phyloP scores from a whole-genome alignment of 805 yeast species.

The Candida sonorensis region DNA sequence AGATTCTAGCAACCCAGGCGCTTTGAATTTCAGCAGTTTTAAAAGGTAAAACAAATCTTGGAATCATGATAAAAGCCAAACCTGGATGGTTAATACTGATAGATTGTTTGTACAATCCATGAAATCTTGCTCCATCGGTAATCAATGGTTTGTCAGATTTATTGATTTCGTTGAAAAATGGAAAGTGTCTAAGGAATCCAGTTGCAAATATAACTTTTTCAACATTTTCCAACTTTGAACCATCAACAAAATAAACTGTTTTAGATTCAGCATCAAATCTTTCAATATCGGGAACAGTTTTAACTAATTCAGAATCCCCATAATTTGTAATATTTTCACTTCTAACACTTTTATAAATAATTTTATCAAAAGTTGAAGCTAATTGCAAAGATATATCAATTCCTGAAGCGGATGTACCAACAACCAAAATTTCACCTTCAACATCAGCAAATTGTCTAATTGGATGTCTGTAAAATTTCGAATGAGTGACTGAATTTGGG shows the following conservation, averaged over 20 bases:
- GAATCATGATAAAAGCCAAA: constrained; percentile 55
- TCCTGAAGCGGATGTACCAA: constrained; percentile 77
- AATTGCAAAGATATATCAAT: constrained; percentile 63
- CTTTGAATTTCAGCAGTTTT: constrained; percentile 61
- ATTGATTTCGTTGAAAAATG: constrained; percentile 39
- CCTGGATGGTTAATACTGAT: constrained; percentile 56
- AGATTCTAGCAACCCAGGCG: constrained; percentile 55
- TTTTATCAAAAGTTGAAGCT: constrained; percentile 34
- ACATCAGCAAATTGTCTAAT: constrained; percentile 31
- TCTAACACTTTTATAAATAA: constrained; percentile 45
- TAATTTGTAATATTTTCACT: constrained; percentile 39
- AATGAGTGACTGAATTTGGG: constrained; percentile 49
- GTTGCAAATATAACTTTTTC: constrained; percentile 61
- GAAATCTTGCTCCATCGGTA: constrained; percentile 42
- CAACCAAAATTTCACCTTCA: constrained; percentile 44
- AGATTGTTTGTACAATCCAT: constrained; percentile 54
- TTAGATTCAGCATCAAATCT: constrained; percentile 32
- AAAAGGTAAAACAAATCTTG: constrained; percentile 57
- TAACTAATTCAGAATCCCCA: constrained; percentile 33
- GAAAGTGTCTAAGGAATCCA: constrained; percentile 60
- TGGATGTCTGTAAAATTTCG: constrained; percentile 49
- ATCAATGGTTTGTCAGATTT: constrained; percentile 28
- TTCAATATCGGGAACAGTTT: constrained; percentile 37
- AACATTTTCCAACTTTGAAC: constrained; percentile 36
- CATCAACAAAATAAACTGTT: constrained; percentile 42